Evolutionary conservation across 768 basidiomycete genomes (phyloP), one percentile per base, ranked within the genome.

Genomic region (Podaxis pistillaris): DNA sequence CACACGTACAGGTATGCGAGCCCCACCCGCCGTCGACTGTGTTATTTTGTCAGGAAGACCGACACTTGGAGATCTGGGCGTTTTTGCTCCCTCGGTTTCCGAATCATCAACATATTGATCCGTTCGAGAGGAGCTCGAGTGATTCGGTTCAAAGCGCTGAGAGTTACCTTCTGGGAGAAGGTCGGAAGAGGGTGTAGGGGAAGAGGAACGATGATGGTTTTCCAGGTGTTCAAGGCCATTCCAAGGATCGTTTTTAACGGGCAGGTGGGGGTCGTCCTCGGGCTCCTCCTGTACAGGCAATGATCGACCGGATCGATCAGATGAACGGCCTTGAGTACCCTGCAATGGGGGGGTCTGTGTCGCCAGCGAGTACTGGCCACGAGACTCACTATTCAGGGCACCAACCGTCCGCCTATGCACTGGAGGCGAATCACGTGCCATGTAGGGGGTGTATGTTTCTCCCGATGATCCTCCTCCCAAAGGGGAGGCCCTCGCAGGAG

Each of bases 221-320:
- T 76, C 69, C 55, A 75, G 74, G 46, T 74, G 73, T 58, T 75
- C 73, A 17, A 64, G 68, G 33, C 72, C 69, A 61, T 75, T 72
- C 73, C 75, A 76, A 50, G 73, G 70, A 65, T 74, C 69, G 36
- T 76, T 68, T 79, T 81, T 26, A 72, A 66, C 40, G 66, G 62
- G 12, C 73, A 67, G 2, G 73, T 73, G 17, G 79, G 74, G 54
- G 65, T 90, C 88, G 66, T 90, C 89, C 67, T 90, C 89, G 30
- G 81, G 81, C 64, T 90, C 89, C 70, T 91, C 90, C 71, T 92
- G 90, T 2, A 91, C 82, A 19, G 90, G 90, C 26, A 92, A 78
- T 15, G 89, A 89, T 37, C 88, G 80, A 71, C 90, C 89, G 1
- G 89, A 89, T 37, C 88, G 80, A 71, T 90, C 89, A 1, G 90